Evolutionary conservation across 768 basidiomycete genomes (phyloP).

Genomic region (Panus rudis): DNA sequence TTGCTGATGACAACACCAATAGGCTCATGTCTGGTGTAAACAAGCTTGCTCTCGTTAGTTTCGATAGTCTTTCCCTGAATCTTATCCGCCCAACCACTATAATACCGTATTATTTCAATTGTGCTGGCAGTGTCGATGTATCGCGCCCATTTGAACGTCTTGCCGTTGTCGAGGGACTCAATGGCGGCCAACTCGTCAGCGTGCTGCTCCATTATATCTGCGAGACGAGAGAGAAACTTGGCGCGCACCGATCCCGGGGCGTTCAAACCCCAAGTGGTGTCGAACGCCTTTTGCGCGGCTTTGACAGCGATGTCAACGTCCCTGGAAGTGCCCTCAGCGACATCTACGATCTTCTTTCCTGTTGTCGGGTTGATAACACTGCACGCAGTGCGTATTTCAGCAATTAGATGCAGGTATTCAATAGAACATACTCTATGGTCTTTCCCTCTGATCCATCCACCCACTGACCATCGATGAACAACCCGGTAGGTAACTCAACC

Average conservation of each 20-base stretch:
- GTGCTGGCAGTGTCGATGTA: constrained; percentile 17
- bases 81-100: constrained; percentile 60
- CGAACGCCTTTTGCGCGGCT: constrained; percentile 32
- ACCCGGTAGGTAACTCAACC: constrained; percentile 49
- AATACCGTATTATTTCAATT: constrained; percentile 30
- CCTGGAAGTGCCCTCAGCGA: constrained; percentile 28
- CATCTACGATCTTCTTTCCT: constrained; percentile 29
- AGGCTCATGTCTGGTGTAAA: constrained; percentile 60
- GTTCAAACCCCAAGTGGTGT: constrained; percentile 32
- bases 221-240: constrained; percentile 32
- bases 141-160: constrained; percentile 18
- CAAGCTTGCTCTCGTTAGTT: constrained; percentile 39
- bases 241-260: constrained; percentile 26
- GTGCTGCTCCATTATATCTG: constrained; percentile 39
- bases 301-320: constrained; percentile 41
- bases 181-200: constrained; percentile 34
- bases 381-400: neutral
- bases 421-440: constrained; percentile 61
- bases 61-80: constrained; percentile 31
- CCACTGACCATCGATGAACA: constrained; percentile 70
- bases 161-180: constrained; percentile 41
- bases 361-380: constrained; percentile 23
- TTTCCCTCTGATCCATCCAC: constrained; percentile 45
- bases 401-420: neutral
- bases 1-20: constrained; percentile 48